phyloP scores from a whole-genome alignment of 2,329 filamentous ascomycete genomes.

The Colletotrichum filicis region DNA sequence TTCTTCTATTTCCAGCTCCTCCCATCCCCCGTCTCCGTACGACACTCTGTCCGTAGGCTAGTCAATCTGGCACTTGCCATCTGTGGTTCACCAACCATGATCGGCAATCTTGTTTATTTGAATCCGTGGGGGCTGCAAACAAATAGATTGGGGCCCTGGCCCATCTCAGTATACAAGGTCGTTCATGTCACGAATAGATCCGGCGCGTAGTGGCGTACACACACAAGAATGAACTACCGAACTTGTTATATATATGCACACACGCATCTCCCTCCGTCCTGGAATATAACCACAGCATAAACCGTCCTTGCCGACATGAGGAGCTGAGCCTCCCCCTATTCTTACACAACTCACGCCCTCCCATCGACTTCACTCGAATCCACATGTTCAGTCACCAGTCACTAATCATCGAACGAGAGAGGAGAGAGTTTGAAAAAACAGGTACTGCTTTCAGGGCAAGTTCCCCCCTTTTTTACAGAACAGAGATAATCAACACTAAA shows the following conservation, averaged over 20 bases:
- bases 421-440: not conserved
- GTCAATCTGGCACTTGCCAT: not conserved
- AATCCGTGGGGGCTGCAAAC: not conserved
- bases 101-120: not conserved
- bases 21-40: too few relatives aligned
- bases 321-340: not conserved
- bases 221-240: not conserved
- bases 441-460: conserved; percentile 20
- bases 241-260: conserved; percentile 28
- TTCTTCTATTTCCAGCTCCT: not conserved
- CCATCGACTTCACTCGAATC: not conserved
- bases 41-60: not conserved
- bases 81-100: not conserved
- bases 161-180: not conserved
- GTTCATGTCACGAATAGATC: conserved; percentile 7
- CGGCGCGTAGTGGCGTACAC: not conserved
- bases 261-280: not conserved
- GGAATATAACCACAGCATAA: not conserved
- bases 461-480: conserved; percentile 20
- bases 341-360: not conserved
- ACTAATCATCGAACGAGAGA: not conserved
- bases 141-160: conserved; percentile 17
- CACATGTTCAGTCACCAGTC: not conserved
- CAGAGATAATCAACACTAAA: conserved; percentile 33
- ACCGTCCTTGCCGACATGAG: too few relatives aligned